Base-by-base conservation (phyloP, 2,329 filamentous ascomycete genomes). In the Venturia oleaginea region DNA sequence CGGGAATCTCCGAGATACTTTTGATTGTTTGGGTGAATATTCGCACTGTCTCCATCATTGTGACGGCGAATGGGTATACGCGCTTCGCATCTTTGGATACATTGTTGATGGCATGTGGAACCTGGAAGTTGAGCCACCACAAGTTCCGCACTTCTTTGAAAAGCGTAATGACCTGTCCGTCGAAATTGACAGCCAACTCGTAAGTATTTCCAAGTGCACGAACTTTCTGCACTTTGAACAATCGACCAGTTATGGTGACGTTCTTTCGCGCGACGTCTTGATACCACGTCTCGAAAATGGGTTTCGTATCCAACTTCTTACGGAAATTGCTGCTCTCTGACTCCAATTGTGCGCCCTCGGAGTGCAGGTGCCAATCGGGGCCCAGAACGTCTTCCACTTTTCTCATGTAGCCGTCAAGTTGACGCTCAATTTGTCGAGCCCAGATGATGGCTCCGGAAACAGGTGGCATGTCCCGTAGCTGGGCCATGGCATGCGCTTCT, bases 101-200 rank as follows among this genome's bases (percentile, higher is more conserved):
- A 68, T 91, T 97, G 76, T 89, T 95, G 72, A 99, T 91, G 17
- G 90, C 87, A 75, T 99, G 94, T 10, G 95, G 95, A 30, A 99
- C 91, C 65, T 91, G 88, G 74, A 92, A 99, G 68, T 91, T 94
- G 67, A 96, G 87, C 93, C 94, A 99, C 15, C 91, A 86, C 54
- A 99, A 80, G 72, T 99, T 99, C 48, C 95, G 87, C 32, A 96
- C 96, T 79, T 99, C 94, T 73, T 99, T 99, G 83, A 99, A 99
- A 11, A 99, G 80, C 0, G 93, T 92, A 72, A 99, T 99, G 65
- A 97, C 91, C 73, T 99, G 94, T 15, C 90, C 87, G 73, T 99
- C 93, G 70, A 99, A 99, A 76, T 97, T 99, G 74, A 99, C 92
- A 15, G 84, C 85, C 32, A 99, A 82, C 75, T 97, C 93, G 38